Base-by-base conservation (phyloP, 345 rosid genomes). In the Clausena lansium region DNA sequence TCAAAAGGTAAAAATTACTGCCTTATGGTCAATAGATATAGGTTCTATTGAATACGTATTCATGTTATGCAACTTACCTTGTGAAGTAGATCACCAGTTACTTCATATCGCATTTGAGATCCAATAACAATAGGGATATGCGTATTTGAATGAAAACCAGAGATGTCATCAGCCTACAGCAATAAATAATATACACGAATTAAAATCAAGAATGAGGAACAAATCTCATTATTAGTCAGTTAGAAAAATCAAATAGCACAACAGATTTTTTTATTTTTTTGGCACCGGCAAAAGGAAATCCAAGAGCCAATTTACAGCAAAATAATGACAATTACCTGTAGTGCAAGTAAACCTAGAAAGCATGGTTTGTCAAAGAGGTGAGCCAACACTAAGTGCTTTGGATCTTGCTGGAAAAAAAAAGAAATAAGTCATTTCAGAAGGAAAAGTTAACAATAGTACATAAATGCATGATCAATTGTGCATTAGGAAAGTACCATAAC, bases 281-380 rank as follows among this genome's bases (percentile, higher is more conserved):
- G 57, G n/a, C 57, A 5, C 57, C 5, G 9, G 25, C 7, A 58
- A 58, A 58, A 24, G 7, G 61, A 58, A 58, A 58, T 58, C 28
- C 4, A n/a, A 58, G 27, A 58, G 27, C 61, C 28, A 58, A 58
- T 58, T n/a, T 7, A n/a, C 28, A 58, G 61, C 13, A 58, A 58
- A 58, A 7, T 22, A 9, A 19, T 36, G 68, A 1, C 30, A 60
- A 17, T 58, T 78, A 87, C 92, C 89, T 89, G 80, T 14, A 87
- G 68, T 20, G 89, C 90, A 59, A 89, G 89, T 68, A 81, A 62
- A 39, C 92, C 92, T 28, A 89, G 81, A 81, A 89, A 89, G 86
- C 92, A 89, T n/a, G 92, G 86, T 60, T 89, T 89, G 80, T 89
- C 90, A 65, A 87, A 87, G 38, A 87, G 89, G 68, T 87, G 92